These are phyloP conservation scores for Gynostemma pentaphyllum DNA, from an alignment of 306 rosid species.

Conservation along the genomic window DNA sequence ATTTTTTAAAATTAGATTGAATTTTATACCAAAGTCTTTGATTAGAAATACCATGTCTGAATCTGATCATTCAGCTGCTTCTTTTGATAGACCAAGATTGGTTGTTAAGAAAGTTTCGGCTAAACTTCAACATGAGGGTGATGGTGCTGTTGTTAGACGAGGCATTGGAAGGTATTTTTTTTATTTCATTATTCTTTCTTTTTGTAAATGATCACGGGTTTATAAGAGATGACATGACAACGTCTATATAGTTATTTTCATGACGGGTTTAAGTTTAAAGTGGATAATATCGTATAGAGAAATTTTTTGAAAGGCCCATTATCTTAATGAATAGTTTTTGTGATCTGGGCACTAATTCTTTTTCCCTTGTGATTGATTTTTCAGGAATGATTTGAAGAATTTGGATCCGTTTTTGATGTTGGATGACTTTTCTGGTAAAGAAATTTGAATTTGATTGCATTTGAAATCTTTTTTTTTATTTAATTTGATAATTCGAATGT, in stretches of 20 bases:
- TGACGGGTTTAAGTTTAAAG: too few species aligned
- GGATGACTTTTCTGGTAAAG: slow-evolving; percentile 41
- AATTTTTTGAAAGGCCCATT: too few species aligned
- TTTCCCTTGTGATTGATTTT: neutral
- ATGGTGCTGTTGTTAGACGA: slow-evolving; percentile 41
- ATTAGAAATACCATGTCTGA: slow-evolving; percentile 29
- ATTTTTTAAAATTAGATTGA: neutral
- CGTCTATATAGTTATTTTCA: too few species aligned
- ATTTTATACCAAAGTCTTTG: neutral
- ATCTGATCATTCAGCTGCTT: slow-evolving; percentile 21
- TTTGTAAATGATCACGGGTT: too few species aligned
- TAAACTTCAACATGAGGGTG: slow-evolving; percentile 32
- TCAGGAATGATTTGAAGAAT: slow-evolving; percentile 33
- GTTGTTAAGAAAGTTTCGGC: slow-evolving; percentile 41
- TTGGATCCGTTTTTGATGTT: slow-evolving; percentile 56
- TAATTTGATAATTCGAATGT: too few species aligned
- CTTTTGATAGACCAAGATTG: slow-evolving; percentile 42
- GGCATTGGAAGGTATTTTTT: slow-evolving; percentile 42
- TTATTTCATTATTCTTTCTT: neutral
- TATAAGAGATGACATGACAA: too few species aligned
- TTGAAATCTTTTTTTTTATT: neutral
- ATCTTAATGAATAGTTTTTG: too few species aligned
- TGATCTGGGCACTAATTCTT: neutral
- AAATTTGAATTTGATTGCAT: neutral
- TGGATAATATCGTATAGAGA: too few species aligned